Evolutionary conservation across 192 early-diverging fungal genomes (phyloP), one percentile per base, ranked within the genome.

Genomic region (Diversispora epigaea): DNA sequence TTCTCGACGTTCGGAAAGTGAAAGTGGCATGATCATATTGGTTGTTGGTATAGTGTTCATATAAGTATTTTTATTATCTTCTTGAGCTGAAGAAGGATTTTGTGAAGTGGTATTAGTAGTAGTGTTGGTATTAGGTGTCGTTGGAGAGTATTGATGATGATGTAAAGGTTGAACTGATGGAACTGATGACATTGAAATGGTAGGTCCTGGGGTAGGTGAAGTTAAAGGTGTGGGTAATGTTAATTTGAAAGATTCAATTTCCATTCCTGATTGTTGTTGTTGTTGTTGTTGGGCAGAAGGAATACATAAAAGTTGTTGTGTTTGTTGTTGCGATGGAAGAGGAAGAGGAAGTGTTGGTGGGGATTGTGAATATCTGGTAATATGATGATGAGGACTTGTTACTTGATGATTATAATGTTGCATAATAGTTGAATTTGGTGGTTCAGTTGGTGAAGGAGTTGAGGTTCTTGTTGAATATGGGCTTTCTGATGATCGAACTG

Each of bases 1-100:
- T 43, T 87, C 79, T 4, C 87, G 80, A 17, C 86, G 58, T 54
- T 89, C 87, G 15, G 79, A 79, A 12, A 85, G 73, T 5, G 85
- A 82, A 5, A 88, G 63, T 4, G 85, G 80, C 19, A 46, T 67
- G 17, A 66, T 45, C 41, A 46, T 67, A 21, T 40, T 40, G 3
- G 62, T 41, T 0, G 62, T 44, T 44, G 32, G 40, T 44, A 64
- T 43, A 2, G 62, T 64, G 39, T 32, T 41, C 62, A 64, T 64
- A 64, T 64, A 64, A 15, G 62, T 41, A 44, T 41, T 64, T 64
- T 47, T 41, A 47, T 67, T 44, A 49, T 67, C 45, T 4, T 19
- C 19, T 25, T 67, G 25, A 21, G 4, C 6, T 44, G 63, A 6
- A 32, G 25, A 32, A 32, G 25, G 25, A 32, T 32, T 32, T 32